Evolutionary conservation across 148 eudicot species (phyloP).

Genomic region (Rheum nobile): DNA sequence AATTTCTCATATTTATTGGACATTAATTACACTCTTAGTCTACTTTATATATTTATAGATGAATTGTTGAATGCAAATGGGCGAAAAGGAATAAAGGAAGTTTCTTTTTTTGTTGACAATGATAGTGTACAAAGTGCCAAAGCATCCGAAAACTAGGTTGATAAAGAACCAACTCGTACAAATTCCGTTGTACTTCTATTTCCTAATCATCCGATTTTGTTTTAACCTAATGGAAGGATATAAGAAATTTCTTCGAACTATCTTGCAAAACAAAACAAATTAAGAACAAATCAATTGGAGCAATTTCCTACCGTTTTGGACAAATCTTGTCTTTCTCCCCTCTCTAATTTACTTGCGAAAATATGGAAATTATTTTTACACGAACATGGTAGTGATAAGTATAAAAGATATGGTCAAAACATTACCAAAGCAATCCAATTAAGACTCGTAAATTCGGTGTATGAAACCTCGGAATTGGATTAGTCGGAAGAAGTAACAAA

Average conservation of each 20-base stretch:
- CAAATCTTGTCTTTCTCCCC: neutral
- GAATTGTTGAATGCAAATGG: too few relatives aligned
- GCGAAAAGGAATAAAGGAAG: too few relatives aligned
- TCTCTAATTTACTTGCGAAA: too few relatives aligned
- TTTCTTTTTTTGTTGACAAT: too few relatives aligned
- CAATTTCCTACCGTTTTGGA: neutral
- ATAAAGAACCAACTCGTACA: neutral
- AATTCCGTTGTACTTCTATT: neutral
- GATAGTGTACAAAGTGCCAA: too few relatives aligned
- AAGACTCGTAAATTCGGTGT: neutral
- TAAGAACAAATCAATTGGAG: neutral
- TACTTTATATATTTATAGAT: too few relatives aligned
- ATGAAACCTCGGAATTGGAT: neutral
- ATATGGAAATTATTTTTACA: neutral
- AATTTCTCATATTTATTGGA: too few relatives aligned
- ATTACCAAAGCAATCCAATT: neutral
- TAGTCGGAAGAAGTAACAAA: neutral
- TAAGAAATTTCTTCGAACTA: neutral
- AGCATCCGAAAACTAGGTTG: too few relatives aligned
- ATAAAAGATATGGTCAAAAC: neutral
- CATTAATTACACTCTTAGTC: too few relatives aligned
- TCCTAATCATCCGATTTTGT: neutral
- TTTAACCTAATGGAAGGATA: neutral
- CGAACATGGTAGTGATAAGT: neutral
- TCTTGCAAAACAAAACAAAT: neutral